Evolutionary conservation across 257 asterid genomes (phyloP).

Genomic region (Echium plantagineum): DNA sequence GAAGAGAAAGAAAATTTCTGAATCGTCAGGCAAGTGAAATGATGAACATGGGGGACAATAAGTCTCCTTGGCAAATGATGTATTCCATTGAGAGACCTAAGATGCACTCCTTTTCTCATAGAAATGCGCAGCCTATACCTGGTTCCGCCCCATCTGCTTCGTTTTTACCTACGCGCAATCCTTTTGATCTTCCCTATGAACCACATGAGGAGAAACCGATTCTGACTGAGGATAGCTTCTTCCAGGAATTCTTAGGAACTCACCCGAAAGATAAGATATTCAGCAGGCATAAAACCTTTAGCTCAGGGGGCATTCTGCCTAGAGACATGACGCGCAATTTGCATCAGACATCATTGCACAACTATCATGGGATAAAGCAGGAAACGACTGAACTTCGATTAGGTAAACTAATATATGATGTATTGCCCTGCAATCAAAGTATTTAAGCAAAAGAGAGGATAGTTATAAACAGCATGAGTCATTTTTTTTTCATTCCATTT

Average conservation of each 20-base stretch:
- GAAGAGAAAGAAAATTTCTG: constrained; percentile 50
- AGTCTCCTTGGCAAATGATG: constrained; percentile 15
- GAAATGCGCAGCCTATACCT: constrained; percentile 28
- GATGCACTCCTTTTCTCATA: constrained; percentile 10
- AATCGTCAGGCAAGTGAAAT: constrained; percentile 35
- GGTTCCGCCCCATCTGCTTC: constrained; percentile 83
- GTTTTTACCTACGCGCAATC: constrained; percentile 54
- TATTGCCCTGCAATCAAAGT: background rate
- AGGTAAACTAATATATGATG: constrained; percentile 23
- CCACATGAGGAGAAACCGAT: constrained; percentile 79
- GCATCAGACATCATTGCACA: constrained; percentile 3
- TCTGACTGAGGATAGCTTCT: constrained; percentile 73
- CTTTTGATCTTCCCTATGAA: constrained; percentile 89
- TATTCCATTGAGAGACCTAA: constrained; percentile 36
- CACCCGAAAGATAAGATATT: constrained; percentile 37
- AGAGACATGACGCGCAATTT: too few relatives aligned
- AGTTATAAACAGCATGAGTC: too few relatives aligned
- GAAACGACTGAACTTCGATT: constrained; percentile 15
- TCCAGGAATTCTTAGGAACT: constrained; percentile 45
- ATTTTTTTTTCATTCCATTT: too few relatives aligned
- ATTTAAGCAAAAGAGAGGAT: background rate
- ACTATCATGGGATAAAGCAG: constrained; percentile 14
- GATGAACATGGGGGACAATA: constrained; percentile 29
- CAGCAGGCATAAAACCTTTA: constrained; percentile 61
- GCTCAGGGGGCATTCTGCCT: constrained; percentile 16